Evolutionary conservation across 495 filamentous ascomycete species (phyloP).

Genomic region (Bacidia rubella): DNA sequence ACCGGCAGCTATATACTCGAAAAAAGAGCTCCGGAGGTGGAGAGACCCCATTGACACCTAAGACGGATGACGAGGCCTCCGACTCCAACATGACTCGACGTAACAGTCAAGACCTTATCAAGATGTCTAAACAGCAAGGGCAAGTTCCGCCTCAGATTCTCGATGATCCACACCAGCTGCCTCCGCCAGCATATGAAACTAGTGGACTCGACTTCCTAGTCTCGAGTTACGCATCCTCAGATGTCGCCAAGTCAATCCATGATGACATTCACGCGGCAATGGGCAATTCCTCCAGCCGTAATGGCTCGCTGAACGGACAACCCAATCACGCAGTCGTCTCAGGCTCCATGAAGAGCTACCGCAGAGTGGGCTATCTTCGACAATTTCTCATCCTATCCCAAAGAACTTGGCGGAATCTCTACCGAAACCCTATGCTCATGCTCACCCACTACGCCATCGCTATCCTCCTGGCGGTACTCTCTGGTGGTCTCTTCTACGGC

Average conservation of each 20-base stretch:
- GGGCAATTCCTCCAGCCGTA: slow-evolving; percentile 44
- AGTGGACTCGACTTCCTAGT: slow-evolving; percentile 80
- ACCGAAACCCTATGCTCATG: slow-evolving; percentile 97
- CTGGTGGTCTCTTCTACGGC: slow-evolving; percentile 92
- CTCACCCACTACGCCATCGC: slow-evolving; percentile 98
- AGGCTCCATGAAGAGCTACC: slow-evolving; percentile 61
- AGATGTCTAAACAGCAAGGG: slow-evolving; percentile 53
- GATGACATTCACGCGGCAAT: slow-evolving; percentile 68
- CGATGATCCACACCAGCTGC: slow-evolving; percentile 67
- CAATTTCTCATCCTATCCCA: slow-evolving; percentile 84
- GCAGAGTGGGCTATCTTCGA: slow-evolving; percentile 57
- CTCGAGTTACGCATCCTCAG: slow-evolving; percentile 56
- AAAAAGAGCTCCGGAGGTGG: slow-evolving; percentile 47
- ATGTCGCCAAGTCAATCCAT: slow-evolving; percentile 62
- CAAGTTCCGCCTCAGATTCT: slow-evolving; percentile 45
- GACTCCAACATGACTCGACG: slow-evolving; percentile 52
- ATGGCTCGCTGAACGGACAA: slow-evolving; percentile 54
- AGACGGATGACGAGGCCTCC: slow-evolving; percentile 53
- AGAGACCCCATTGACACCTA: slow-evolving; percentile 40
- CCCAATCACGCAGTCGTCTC: slow-evolving; percentile 31
- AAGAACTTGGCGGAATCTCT: slow-evolving; percentile 93
- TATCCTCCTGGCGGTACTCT: slow-evolving; percentile 84
- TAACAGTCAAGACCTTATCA: slow-evolving; percentile 49
- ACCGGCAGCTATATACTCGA: slow-evolving; percentile 78
- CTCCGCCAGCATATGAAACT: slow-evolving; percentile 45